Evolutionary conservation across 495 filamentous ascomycete genomes (phyloP), one percentile per base, ranked within the genome.

Genomic region (Penicillium soppii): DNA sequence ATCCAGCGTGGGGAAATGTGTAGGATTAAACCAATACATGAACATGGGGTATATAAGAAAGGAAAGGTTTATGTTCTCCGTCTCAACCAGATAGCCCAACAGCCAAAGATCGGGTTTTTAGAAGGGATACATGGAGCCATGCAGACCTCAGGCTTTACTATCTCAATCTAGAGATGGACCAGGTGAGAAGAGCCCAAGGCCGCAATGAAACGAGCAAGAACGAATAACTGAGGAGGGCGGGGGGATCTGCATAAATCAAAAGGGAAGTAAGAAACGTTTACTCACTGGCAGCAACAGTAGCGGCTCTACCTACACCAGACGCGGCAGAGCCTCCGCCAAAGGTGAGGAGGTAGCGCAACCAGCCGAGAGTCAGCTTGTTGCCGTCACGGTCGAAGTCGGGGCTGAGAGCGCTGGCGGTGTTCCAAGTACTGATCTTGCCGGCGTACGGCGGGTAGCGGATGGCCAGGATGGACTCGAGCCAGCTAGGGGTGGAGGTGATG

Each of bases 371-470:
- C 45, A 84, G 53, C 55, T 81, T 80, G 6, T 66, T 66, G 29
- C 92, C 91, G 51, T 84, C 73, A 36, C 92, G 83, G 72, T 96
- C 90, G 69, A 97, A 97, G 70, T 92, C 81, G 32, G 91, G 91
- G 58, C 79, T 83, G 52, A 71, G 32, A 2, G 66, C 69, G 50
- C 71, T 83, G 68, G 86, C 79, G 38, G 70, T 71, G 55, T 76
- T 64, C 63, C 86, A 76, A 53, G 80, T 73, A 56, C 71, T 68
- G 39, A 86, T 59, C 66, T 91, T 87, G 46, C 72, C 80, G 6
- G 61, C 69, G 65, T 88, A 92, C 2, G 92, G 92, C 55, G 90
- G 86, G 73, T 97, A 97, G 35, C 92, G 80, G 53, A 91, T 77
- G 35, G 76, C 73, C 50, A 97, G 69, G 55, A 94, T 60, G 12